These are phyloP conservation scores for Selenicereus undatus DNA, from an alignment of 148 eudicot species.

Conservation along the genomic window DNA sequence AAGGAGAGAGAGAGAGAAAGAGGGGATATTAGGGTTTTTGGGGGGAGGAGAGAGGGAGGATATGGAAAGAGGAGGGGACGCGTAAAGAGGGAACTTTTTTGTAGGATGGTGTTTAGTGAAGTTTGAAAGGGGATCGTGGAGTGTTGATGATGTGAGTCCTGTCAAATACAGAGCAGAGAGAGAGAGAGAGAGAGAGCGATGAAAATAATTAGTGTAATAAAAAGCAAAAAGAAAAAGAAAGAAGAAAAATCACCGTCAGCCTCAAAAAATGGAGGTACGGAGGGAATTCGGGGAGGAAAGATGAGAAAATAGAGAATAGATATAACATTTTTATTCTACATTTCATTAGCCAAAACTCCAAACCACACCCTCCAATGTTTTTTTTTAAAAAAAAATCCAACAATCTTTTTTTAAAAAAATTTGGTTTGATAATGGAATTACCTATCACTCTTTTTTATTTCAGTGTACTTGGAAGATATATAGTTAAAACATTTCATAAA, in stretches of 20 bases:
- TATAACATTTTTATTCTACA: no score
- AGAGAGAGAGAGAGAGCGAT: conserved; percentile 14
- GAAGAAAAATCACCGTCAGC: conserved; percentile 1
- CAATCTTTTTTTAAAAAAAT: no score
- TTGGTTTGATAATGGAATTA: neutral
- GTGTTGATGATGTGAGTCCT: conserved; percentile 34
- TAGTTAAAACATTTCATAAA: no score
- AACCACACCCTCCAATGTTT: no score
- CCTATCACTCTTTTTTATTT: neutral
- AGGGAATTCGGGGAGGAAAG: neutral
- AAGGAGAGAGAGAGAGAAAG: neutral
- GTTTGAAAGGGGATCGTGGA: conserved; percentile 8
- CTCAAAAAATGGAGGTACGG: neutral
- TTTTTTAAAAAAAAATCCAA: no score
- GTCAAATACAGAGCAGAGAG: conserved; percentile 19
- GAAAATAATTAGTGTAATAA: neutral
- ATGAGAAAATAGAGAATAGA: neutral
- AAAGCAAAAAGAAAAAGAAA: neutral
- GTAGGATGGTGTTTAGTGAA: neutral
- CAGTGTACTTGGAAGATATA: no score
- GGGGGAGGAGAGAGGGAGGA: neutral
- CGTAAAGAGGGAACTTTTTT: conserved; percentile 24
- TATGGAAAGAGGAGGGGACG: conserved; percentile 12
- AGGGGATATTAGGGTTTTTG: conserved; percentile 9
- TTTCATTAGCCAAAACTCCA: neutral